Evolutionary conservation across 345 rosid species (phyloP).

Genomic region (Populus simonii): DNA sequence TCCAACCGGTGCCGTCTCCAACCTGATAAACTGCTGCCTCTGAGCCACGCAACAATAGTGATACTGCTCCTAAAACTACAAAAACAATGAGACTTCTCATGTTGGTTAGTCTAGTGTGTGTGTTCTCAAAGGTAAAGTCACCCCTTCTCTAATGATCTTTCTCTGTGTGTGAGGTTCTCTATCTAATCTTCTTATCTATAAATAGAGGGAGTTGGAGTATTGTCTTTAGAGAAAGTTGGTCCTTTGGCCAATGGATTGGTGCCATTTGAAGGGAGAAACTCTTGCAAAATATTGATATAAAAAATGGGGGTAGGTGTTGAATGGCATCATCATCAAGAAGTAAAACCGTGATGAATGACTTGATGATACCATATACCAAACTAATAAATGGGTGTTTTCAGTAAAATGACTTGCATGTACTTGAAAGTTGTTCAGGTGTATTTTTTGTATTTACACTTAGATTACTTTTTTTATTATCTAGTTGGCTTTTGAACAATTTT

Average conservation of each 20-base stretch:
- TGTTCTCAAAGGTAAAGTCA: constrained; percentile 24
- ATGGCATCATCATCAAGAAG: constrained; percentile 4
- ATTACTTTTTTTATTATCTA: too few species aligned
- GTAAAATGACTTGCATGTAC: background rate
- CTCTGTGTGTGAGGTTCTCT: background rate
- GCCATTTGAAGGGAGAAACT: background rate
- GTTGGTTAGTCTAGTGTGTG: constrained; percentile 10
- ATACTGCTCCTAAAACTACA: constrained; percentile 14
- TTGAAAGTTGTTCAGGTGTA: too few species aligned
- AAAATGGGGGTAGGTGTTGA: constrained; percentile 10
- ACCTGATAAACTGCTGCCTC: constrained; percentile 26
- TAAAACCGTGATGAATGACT: background rate
- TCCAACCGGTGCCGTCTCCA: constrained; percentile 40
- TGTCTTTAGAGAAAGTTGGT: background rate
- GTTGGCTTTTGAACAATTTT: too few species aligned
- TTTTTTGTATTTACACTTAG: too few species aligned
- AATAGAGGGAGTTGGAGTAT: background rate
- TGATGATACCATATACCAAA: background rate
- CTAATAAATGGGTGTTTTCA: background rate
- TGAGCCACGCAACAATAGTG: background rate
- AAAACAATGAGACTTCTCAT: constrained; percentile 9
- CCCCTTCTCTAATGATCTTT: background rate
- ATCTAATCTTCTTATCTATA: background rate
- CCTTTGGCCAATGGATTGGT: background rate
- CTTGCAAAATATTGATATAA: background rate